Base-by-base conservation (phyloP, 192 early-diverging fungal genomes). In the Gryganskiella cystojenkinii region DNA sequence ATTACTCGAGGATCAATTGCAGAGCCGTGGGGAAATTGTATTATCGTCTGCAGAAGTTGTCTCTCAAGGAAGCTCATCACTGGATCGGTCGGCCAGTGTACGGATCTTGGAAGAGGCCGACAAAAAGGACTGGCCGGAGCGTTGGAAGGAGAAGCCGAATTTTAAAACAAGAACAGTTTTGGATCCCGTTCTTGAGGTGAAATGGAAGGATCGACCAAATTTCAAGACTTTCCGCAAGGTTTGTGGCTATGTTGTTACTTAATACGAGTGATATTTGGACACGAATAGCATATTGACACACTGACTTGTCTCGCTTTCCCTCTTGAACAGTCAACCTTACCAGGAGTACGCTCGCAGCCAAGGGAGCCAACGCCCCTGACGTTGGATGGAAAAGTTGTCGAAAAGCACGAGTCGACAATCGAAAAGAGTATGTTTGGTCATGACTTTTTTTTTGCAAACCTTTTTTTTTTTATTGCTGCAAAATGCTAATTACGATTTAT, bases 201-300 rank as follows among this genome's bases (percentile, higher is more conserved):
- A 64, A 51, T 76, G 73, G 73, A 67, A 76, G 54, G 52, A 76
- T 11, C 42, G 61, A 14, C 73, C 73, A 22, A 76, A 76, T 54
- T 76, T 56, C 45, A 78, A 78, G 43, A 56, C 74, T 3, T 78
- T 78, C 50, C 60, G 67, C 17, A 78, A 69, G 56, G 74, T 69
- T 58, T 7, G 42, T 4, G 4, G 3, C 4, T 13, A 25, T 47
- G 3, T 7, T 14, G 25, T 35, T n/a, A 15, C 20, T 27, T 11
- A 10, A 20, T 3, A 25, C 8, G 19, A 42, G 37, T 20, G 2
- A 22, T 24, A 19, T 9, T 58, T 15, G 3, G 20, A 7, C 4
- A 34, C 17, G 50, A 43, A 8, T 22, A 58, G 1, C 34, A n/a
- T 22, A 22, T 19, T 42, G 24, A 51, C 28, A 30, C 22, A 25